Evolutionary conservation across 75 land plant genomes (phyloP).

Genomic region (Isoetes taiwanensis): DNA sequence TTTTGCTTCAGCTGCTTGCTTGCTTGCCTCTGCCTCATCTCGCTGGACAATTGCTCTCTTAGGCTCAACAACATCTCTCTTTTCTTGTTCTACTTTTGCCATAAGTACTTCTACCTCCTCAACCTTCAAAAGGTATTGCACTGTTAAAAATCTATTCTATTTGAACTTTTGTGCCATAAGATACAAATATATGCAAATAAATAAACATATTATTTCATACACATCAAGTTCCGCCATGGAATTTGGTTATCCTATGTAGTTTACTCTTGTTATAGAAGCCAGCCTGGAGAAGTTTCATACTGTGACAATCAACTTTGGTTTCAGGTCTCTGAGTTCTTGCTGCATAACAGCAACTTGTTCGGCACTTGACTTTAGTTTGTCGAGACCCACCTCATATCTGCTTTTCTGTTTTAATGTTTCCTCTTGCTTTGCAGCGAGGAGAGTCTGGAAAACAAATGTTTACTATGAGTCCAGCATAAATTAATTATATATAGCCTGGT

Average conservation of each 20-base stretch:
- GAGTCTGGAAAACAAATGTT: slow-evolving; percentile 12
- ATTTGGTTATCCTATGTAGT: no score
- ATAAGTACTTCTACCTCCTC: slow-evolving; percentile 28
- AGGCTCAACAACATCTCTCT: slow-evolving; percentile 29
- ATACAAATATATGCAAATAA: no score
- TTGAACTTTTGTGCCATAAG: no score
- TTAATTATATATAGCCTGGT: neutral
- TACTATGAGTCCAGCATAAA: neutral
- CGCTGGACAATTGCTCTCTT: slow-evolving; percentile 28
- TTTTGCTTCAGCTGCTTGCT: slow-evolving; percentile 31
- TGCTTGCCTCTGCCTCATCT: slow-evolving; percentile 35
- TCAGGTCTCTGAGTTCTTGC: slow-evolving; percentile 20
- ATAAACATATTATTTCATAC: no score
- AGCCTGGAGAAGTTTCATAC: no score
- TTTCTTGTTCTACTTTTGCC: slow-evolving; percentile 25
- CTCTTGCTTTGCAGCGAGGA: slow-evolving; percentile 17
- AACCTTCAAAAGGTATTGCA: no score
- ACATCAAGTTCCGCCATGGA: no score
- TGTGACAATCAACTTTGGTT: slow-evolving; percentile 25
- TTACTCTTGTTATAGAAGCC: neutral
- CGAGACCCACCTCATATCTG: slow-evolving; percentile 29
- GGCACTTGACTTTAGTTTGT: slow-evolving; percentile 28
- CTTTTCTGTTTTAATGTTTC: slow-evolving; percentile 25
- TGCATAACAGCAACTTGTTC: slow-evolving; percentile 35
- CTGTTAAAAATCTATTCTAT: no score